Evolutionary conservation across 164 flowering plant genomes (phyloP).

Genomic region (Sextonia rubra): DNA sequence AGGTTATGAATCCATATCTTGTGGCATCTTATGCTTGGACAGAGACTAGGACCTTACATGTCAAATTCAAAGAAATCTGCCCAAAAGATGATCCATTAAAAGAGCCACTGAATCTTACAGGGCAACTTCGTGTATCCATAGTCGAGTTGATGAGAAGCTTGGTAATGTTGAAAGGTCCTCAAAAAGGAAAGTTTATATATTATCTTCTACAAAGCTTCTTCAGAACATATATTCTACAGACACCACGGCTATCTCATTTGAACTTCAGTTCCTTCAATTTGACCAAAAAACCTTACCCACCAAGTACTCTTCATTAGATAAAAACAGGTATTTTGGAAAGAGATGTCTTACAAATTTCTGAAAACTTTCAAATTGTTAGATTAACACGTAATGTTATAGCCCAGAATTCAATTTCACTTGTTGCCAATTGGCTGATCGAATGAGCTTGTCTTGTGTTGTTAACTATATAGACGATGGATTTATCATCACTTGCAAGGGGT

Average conservation of each 20-base stretch:
- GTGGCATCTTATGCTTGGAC: slow-evolving; percentile 36
- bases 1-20: slow-evolving; percentile 52
- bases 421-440: too few species aligned
- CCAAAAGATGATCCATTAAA: slow-evolving; percentile 4
- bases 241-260: slow-evolving; percentile 25
- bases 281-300: slow-evolving; percentile 29
- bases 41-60: slow-evolving; percentile 45
- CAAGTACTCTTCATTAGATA: slow-evolving; percentile 31
- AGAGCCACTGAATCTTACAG: slow-evolving; percentile 26
- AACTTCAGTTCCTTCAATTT: slow-evolving; percentile 12
- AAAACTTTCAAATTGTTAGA: too few species aligned
- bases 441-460: background rate
- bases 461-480: slow-evolving; percentile 39
- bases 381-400: too few species aligned
- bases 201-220: slow-evolving; percentile 28
- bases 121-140: slow-evolving; percentile 42
- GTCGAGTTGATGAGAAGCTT: slow-evolving; percentile 33
- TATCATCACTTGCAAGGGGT: slow-evolving; percentile 39
- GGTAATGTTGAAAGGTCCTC: slow-evolving; percentile 34
- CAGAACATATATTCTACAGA: slow-evolving; percentile 42
- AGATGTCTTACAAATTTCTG: too few species aligned
- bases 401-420: too few species aligned
- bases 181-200: slow-evolving; percentile 25
- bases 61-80: slow-evolving; percentile 24
- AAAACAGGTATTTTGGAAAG: slow-evolving; percentile 35